These are phyloP conservation scores for Neofusicoccum kwambonambiense DNA, from an alignment of 2,329 filamentous ascomycete genomes.

Conservation along the genomic window DNA sequence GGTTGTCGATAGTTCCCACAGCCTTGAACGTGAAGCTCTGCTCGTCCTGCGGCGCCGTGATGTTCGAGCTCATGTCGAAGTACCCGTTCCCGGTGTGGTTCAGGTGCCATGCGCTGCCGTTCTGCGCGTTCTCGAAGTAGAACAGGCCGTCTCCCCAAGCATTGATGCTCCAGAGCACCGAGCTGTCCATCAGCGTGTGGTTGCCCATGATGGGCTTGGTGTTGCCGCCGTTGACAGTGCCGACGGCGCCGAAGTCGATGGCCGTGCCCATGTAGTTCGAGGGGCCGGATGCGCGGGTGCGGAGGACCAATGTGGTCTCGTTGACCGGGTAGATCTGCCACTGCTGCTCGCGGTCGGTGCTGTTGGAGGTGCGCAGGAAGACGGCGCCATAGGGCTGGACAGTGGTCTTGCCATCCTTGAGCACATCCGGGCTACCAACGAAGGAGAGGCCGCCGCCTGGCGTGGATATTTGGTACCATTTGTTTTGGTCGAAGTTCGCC, in stretches of 20 bases:
- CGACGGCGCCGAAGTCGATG: background rate
- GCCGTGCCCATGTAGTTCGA: slow-evolving; percentile 13
- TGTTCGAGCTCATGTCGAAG: slow-evolving; percentile 12
- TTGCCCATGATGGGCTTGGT: slow-evolving; percentile 14
- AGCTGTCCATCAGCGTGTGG: background rate
- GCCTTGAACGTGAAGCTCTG: slow-evolving; percentile 15
- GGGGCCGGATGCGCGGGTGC: slow-evolving; percentile 9
- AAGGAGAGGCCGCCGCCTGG: background rate
- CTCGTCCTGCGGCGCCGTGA: slow-evolving; percentile 3
- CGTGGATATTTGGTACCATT: slow-evolving; percentile 18
- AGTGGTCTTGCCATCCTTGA: background rate
- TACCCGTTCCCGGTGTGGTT: background rate
- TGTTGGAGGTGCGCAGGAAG: slow-evolving; percentile 9
- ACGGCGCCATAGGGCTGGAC: slow-evolving; percentile 4
- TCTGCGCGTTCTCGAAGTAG: slow-evolving; percentile 16
- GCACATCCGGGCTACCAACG: background rate
- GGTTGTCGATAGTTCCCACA: slow-evolving; percentile 1
- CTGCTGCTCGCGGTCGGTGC: slow-evolving; percentile 1
- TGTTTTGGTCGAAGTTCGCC: slow-evolving; percentile 7
- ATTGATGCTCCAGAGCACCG: slow-evolving; percentile 16
- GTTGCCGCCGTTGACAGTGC: background rate
- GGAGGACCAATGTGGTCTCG: slow-evolving; percentile 7
- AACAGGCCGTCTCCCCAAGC: slow-evolving; percentile 14
- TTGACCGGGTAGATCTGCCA: slow-evolving; percentile 18
- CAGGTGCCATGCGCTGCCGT: slow-evolving; percentile 15